Base-by-base conservation (phyloP, 2,329 filamentous ascomycete genomes). In the Hymenoscyphus scutula region DNA sequence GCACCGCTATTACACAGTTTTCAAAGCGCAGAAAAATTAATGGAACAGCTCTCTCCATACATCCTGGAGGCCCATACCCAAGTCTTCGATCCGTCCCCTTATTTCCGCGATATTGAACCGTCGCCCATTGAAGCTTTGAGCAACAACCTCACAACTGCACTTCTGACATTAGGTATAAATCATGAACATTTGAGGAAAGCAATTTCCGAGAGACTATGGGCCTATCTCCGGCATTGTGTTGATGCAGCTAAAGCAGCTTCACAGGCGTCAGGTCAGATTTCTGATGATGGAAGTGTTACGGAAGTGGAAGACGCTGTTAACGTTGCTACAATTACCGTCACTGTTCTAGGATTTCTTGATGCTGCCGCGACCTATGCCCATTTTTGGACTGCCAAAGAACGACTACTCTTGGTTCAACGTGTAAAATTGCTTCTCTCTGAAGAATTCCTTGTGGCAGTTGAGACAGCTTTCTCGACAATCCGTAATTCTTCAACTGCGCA, bases 401-500 rank as follows among this genome's bases (percentile, higher is more conserved):
- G 92, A 59, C 77, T 96, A 30, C 81, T 83, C 3, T 77, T 98
- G 55, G 84, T 97, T 17, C 84, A 89, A 64, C 83, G 86, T 56
- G 77, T 97, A 37, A 87, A 87, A 59, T 80, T 82, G 34, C 82
- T 97, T 19, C 80, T 99, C 13, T 94, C 92, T 0, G 93, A 97
- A 71, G 82, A 86, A 6, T 97, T 96, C 73, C 82, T 97, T 67
- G 85, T 96, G 13, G 88, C 90, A 1, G 85, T 98, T 41, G 95
- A 98, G 77, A 92, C 91, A 0, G 90, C 92, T 8, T 89, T 97
- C 62, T 97, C 94, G 8, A 92, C 91, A 8, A 90, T 98, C 67
- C 89, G 94, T 61, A 96, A 96, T 76, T 84, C 89, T 2, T 87
- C 86, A 67, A 83, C 83, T 30, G 79, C 86, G 27, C 87, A 90